Evolutionary conservation across 2,329 filamentous ascomycete genomes (phyloP), one percentile per base, ranked within the genome.

Genomic region (Colletotrichum sp.): DNA sequence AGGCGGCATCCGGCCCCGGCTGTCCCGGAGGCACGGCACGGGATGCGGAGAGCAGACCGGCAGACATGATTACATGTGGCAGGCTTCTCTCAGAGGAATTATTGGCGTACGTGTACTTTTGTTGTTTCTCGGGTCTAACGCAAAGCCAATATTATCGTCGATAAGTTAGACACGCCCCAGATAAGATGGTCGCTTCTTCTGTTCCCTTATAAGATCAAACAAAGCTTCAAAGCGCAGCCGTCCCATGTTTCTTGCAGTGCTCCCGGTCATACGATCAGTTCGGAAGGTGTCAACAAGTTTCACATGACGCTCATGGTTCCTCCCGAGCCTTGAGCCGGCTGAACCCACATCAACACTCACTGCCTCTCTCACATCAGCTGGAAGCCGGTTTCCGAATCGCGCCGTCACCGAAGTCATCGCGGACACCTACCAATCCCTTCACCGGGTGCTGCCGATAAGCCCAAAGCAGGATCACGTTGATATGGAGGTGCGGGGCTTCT

Each of bases 301-400:
- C 66, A 69, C 55, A 43, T 48, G 66, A 30, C 34, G 12, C n/a
- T 12, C 28, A 28, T 55, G 52, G 32, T 30, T 32, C 30, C 28
- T 69, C 55, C 55, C 52, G 66, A 61, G 55, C 34, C 32, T 58
- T 32, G n/a, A 43, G 30, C 55, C 66, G 52, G 28, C 55, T 28
- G 28, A 58, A 36, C 66, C 55, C 43, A 26, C 43, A 15, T 69
- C 30, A n/a, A 28, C 10, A 16, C 24, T 21, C 28, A 1, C 43
- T 52, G 43, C 43, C 0, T 52, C 12, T 0, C n/a, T 52, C n/a
- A 13, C 43, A 3, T 21, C 43, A 21, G 43, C 43, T 52, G 43
- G 43, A 52, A 52, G 43, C 43, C 43, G 43, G 43, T 10, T 13
- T 21, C 52, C 32, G 18, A 58, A 12, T 38, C 21, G 16, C 3